Percentiles rank a stretch among this genome's conserved stretches.
These are phyloP conservation scores for Coemansia sp. DNA, from an alignment of 192 early-diverging fungal genomes.

Conservation along the genomic window DNA sequence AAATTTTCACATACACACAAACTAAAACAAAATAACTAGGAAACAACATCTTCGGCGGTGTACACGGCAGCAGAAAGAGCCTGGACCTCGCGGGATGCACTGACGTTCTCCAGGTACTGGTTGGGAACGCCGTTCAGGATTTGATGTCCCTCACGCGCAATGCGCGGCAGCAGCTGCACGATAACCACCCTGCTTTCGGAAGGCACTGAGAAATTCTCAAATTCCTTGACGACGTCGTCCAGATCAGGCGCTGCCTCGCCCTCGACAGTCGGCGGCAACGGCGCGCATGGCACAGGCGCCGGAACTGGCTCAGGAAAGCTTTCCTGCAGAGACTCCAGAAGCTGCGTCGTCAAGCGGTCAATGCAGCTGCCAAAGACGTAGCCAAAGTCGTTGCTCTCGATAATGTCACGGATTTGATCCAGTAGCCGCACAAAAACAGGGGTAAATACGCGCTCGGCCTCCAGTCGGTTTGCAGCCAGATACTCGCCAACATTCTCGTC, in stretches of 20 bases:
- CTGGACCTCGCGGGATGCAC: conserved; percentile 71
- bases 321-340: conserved; percentile 50
- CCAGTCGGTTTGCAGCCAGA: conserved; percentile 36
- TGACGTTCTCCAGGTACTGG: conserved; percentile 70
- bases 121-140: conserved; percentile 73
- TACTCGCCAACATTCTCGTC: conserved; percentile 37
- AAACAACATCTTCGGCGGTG: conserved; percentile 58
- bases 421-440: conserved; percentile 68
- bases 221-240: conserved; percentile 60
- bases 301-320: conserved; percentile 52
- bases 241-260: conserved; percentile 42
- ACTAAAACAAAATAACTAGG: conserved; percentile 12
- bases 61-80: conserved; percentile 77
- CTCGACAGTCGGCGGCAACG: conserved; percentile 46
- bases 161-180: conserved; percentile 63
- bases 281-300: conserved; percentile 23
- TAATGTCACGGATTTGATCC: conserved; percentile 86
- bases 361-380: conserved; percentile 47
- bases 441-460: conserved; percentile 57
- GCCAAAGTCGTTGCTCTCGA: conserved; percentile 63
- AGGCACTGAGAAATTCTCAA: conserved; percentile 54
- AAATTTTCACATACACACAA: not conserved
- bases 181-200: conserved; percentile 60
- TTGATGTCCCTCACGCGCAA: conserved; percentile 68
- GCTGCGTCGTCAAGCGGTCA: conserved; percentile 48